Evolutionary conservation across 1,284 basidiomycete species (phyloP).

Genomic region (Malassezia restricta): DNA sequence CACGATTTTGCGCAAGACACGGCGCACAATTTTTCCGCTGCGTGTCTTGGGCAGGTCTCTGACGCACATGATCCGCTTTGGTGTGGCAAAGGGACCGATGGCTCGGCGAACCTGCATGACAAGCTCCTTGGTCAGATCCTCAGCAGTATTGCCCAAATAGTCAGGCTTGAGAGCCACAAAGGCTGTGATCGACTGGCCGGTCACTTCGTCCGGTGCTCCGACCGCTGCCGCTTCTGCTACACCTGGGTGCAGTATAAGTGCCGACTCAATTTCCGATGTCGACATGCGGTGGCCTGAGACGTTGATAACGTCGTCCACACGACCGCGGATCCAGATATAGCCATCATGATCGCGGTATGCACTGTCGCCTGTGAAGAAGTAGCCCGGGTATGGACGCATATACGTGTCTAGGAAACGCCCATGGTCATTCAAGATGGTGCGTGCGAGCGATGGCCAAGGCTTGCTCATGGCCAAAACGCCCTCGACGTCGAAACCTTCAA

Average conservation of each 20-base stretch:
- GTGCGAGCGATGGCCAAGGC: slow-evolving; percentile 94
- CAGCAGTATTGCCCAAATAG: slow-evolving; percentile 63
- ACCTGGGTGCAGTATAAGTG: slow-evolving; percentile 81
- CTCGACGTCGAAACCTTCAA: slow-evolving; percentile 72
- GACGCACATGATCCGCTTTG: slow-evolving; percentile 80
- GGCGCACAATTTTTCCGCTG: slow-evolving; percentile 90
- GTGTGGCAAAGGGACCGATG: slow-evolving; percentile 58
- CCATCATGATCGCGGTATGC: slow-evolving; percentile 87
- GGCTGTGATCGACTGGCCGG: slow-evolving; percentile 44
- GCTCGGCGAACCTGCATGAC: slow-evolving; percentile 68
- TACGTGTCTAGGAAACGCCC: slow-evolving; percentile 84
- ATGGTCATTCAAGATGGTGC: slow-evolving; percentile 85
- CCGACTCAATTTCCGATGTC: slow-evolving; percentile 94
- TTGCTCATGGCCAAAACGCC: slow-evolving; percentile 75
- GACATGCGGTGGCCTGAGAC: slow-evolving; percentile 83
- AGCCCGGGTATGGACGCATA: slow-evolving; percentile 59
- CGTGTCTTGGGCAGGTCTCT: slow-evolving; percentile 86
- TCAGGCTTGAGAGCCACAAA: slow-evolving; percentile 57
- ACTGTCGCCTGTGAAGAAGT: slow-evolving; percentile 93
- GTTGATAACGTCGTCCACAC: slow-evolving; percentile 69
- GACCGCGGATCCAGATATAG: slow-evolving; percentile 80
- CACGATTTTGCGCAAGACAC: slow-evolving; percentile 88
- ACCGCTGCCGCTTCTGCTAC: slow-evolving; percentile 76
- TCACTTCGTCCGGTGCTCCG: slow-evolving; percentile 42
- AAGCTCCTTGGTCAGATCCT: slow-evolving; percentile 69